These are phyloP conservation scores for Thozetella sp. DNA, from an alignment of 495 filamentous ascomycete genomes.

Conservation along the genomic window DNA sequence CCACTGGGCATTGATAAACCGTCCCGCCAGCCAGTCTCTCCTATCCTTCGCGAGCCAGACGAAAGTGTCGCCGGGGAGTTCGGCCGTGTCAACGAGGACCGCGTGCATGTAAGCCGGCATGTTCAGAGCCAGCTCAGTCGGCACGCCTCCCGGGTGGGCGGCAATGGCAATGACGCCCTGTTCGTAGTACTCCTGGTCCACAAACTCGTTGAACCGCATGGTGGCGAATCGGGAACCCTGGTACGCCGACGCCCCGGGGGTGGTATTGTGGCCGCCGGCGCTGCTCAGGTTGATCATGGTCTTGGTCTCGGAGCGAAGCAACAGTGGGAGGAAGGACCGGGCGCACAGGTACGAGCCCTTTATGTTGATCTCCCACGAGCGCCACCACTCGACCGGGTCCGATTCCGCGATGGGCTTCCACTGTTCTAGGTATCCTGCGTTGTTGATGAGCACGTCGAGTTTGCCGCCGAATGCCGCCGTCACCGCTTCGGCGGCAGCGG, in stretches of 20 bases:
- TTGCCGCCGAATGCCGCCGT: constrained; percentile 28
- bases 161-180: constrained; percentile 39
- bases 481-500: constrained; percentile 27
- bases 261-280: constrained; percentile 23
- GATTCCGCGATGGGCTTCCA: constrained; percentile 31
- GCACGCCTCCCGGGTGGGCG: constrained; percentile 46
- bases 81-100: constrained; percentile 26
- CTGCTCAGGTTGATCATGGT: constrained; percentile 35
- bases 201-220: constrained; percentile 41
- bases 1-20: constrained; percentile 40
- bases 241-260: constrained; percentile 33
- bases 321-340: constrained; percentile 40
- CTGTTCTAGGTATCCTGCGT: constrained; percentile 39
- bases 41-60: constrained; percentile 34
- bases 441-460: constrained; percentile 45
- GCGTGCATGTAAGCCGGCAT: constrained; percentile 20
- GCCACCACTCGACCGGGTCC: constrained; percentile 40
- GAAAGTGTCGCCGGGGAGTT: constrained; percentile 36
- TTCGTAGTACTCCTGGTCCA: constrained; percentile 38
- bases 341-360: constrained; percentile 42
- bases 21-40: constrained; percentile 38
- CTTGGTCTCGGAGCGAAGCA: constrained; percentile 33
- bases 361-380: constrained; percentile 41
- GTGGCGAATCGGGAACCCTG: constrained; percentile 40
- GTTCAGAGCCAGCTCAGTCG: constrained; percentile 35